Conservation (phyloP, 228 moss, liverwort and hornwort species). For the Sphagnum magellanicum region DNA sequence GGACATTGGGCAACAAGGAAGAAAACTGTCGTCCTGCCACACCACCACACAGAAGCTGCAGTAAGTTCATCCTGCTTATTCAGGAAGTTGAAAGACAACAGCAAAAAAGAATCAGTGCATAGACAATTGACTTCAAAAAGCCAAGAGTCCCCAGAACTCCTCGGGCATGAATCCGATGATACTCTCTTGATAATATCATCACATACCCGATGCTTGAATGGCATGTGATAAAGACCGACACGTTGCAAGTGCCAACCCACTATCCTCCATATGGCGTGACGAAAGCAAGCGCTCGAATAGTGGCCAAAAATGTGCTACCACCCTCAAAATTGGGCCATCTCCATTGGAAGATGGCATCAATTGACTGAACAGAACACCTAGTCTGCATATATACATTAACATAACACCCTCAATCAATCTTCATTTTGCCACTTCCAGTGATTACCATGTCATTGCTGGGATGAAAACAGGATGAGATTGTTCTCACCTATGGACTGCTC, state of each 20-base stretch:
- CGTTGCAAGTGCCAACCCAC: slow-evolving; percentile 72
- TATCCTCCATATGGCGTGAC: slow-evolving; percentile 83
- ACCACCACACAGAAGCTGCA: slow-evolving; percentile 8
- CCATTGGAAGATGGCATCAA: slow-evolving; percentile 56
- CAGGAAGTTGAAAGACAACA: too few relatives aligned
- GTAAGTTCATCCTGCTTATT: background rate
- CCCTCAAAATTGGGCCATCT: slow-evolving; percentile 74
- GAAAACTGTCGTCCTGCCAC: slow-evolving; percentile 70
- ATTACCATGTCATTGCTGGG: background rate
- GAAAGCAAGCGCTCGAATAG: slow-evolving; percentile 73
- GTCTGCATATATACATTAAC: slow-evolving; percentile 23
- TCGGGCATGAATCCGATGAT: too few relatives aligned
- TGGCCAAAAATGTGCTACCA: slow-evolving; percentile 94
- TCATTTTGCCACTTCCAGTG: background rate
- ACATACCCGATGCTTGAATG: slow-evolving; percentile 82
- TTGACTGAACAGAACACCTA: slow-evolving; percentile 80
- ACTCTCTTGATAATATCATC: too few relatives aligned
- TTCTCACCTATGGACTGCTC: slow-evolving; percentile 82
- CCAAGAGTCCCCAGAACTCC: too few relatives aligned
- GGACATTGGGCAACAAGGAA: slow-evolving; percentile 67
- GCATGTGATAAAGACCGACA: slow-evolving; percentile 88
- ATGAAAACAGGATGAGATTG: background rate
- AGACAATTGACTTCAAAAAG: too few relatives aligned
- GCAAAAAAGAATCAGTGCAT: too few relatives aligned
- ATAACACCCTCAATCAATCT: background rate